phyloP scores from a whole-genome alignment of 2,329 filamentous ascomycete species.

The Monascus ruber region DNA sequence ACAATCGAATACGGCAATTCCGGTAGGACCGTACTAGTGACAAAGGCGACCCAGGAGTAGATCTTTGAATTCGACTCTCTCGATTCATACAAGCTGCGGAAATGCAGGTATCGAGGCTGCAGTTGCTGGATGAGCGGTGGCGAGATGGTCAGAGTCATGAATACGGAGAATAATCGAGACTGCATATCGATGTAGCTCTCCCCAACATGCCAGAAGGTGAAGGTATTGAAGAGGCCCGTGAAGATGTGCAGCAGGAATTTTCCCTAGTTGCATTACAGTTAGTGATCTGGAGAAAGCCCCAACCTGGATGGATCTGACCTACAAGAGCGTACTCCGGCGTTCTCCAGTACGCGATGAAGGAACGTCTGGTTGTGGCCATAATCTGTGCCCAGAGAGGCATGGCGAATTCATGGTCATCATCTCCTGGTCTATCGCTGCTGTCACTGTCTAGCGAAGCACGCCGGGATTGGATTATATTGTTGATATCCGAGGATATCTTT shows the following conservation, averaged over 20 bases:
- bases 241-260: slow-evolving; percentile 53
- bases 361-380: slow-evolving; percentile 42
- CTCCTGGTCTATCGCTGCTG: too few relatives aligned
- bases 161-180: slow-evolving; percentile 61
- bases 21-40: slow-evolving; percentile 52
- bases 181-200: slow-evolving; percentile 52
- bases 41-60: slow-evolving; percentile 64
- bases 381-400: slow-evolving; percentile 48
- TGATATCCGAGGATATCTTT: slow-evolving; percentile 40
- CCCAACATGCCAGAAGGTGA: slow-evolving; percentile 56
- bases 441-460: too few relatives aligned
- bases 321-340: slow-evolving; percentile 47
- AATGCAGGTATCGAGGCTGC: slow-evolving; percentile 58
- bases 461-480: too few relatives aligned
- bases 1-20: slow-evolving; percentile 61
- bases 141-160: slow-evolving; percentile 64
- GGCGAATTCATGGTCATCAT: too few relatives aligned
- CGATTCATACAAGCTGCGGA: slow-evolving; percentile 56
- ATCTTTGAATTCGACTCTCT: slow-evolving; percentile 69
- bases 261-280: too few relatives aligned
- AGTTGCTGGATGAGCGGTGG: slow-evolving; percentile 67
- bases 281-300: too few relatives aligned
- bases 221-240: slow-evolving; percentile 57
- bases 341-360: slow-evolving; percentile 55
- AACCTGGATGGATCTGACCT: slow-evolving; percentile 4